These are phyloP conservation scores for Aspergillus felis DNA, from an alignment of 2,329 filamentous ascomycete species.

Conservation along the genomic window DNA sequence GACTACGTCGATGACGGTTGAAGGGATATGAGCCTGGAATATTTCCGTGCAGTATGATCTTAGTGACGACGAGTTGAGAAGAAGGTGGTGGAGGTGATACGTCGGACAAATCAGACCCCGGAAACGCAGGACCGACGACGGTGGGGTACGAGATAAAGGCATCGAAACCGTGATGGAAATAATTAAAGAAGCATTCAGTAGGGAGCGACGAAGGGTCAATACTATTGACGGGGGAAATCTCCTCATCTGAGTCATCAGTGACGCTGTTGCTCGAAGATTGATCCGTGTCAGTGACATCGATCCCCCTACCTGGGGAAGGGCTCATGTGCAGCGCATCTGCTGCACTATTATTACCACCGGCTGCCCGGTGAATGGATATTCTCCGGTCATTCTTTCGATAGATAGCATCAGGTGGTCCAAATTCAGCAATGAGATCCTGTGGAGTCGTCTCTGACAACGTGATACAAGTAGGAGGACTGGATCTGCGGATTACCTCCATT, in stretches of 20 bases:
- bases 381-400: slow-evolving; percentile 88
- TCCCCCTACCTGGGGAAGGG: slow-evolving; percentile 32
- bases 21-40: slow-evolving; percentile 95
- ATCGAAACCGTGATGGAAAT: slow-evolving; percentile 94
- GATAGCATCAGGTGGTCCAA: slow-evolving; percentile 90
- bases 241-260: slow-evolving; percentile 65
- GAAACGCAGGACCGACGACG: slow-evolving; percentile 60
- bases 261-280: slow-evolving; percentile 69
- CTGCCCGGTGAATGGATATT: slow-evolving; percentile 69
- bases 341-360: slow-evolving; percentile 20
- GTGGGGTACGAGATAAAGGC: slow-evolving; percentile 79
- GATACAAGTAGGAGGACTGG: slow-evolving; percentile 65
- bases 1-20: slow-evolving; percentile 84
- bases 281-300: slow-evolving; percentile 62
- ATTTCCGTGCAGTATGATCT: slow-evolving; percentile 91
- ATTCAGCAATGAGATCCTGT: slow-evolving; percentile 83
- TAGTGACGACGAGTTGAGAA: slow-evolving; percentile 77
- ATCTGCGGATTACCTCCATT: slow-evolving; percentile 72
- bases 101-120: slow-evolving; percentile 41
- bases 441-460: slow-evolving; percentile 80
- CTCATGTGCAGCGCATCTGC: slow-evolving; percentile 33
- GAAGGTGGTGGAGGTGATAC: slow-evolving; percentile 25
- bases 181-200: slow-evolving; percentile 82
- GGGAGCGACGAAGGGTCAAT: slow-evolving; percentile 54
- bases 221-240: slow-evolving; percentile 51